Base-by-base conservation (phyloP, 306 rosid genomes). In the Begonia masoniana region DNA sequence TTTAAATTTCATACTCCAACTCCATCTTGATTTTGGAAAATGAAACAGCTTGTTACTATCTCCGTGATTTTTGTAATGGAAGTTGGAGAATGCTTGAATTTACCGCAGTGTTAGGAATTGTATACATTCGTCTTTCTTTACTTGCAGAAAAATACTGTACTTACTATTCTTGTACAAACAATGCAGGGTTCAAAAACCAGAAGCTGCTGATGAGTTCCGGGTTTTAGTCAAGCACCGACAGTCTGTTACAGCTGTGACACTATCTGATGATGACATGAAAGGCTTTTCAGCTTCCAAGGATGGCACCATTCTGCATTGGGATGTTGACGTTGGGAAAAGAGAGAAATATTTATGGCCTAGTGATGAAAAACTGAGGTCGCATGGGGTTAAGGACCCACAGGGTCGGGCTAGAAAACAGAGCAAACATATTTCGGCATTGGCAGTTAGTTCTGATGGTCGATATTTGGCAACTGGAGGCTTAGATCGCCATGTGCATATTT, bases 241-340 rank as follows among this genome's bases (percentile, higher is more conserved):
- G 36, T 42, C 88, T 36, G 94, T 91, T 43, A 83, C 94, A 5
- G 86, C 84, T 4, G 94, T 86, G 68, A 88, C 77, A 41, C 65
- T 91, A 47, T 75, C 96, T 7, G 96, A 83, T 42, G 96, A 86
- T 68, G 94, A 91, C 57, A 61, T 50, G 13, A 91, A 63, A 80
- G 99, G 96, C 4, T 91, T 83, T 70, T 91, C 96, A 50, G 94
- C 99, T 41, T 86, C 96, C 2, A 91, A 91, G 78, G 99, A 86
- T 46, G 96, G 99, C 19, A 64, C 59, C 17, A 83, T 91, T 69
- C 55, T 81, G 70, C 93, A 75, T 12, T 91, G 99, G 99, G 95
- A 91, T 74, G 81, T 91, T 67, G 80, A 74, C 36, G 68, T 74
- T 70, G 94, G 99, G 65, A 87, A 79, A 57, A 63, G 67, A 48